These are phyloP conservation scores for Opeltia flavorubescens DNA, from an alignment of 495 filamentous ascomycete genomes.

Conservation along the genomic window DNA sequence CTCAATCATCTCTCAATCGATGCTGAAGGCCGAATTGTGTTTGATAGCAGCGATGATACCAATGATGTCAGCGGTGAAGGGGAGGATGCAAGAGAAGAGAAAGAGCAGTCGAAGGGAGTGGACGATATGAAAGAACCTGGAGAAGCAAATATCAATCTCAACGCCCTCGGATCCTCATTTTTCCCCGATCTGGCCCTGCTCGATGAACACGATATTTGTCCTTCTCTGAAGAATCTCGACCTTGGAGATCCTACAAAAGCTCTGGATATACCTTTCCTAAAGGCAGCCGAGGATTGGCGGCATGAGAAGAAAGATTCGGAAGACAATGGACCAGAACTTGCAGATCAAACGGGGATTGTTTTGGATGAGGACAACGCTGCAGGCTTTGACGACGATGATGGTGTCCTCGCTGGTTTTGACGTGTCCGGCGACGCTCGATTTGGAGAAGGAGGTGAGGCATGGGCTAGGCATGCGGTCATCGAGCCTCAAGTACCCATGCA, in stretches of 20 bases:
- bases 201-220: constrained; percentile 84
- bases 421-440: constrained; percentile 51
- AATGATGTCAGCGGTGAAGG: constrained; percentile 41
- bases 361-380: constrained; percentile 67
- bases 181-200: constrained; percentile 70
- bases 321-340: constrained; percentile 33
- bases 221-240: constrained; percentile 83
- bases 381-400: constrained; percentile 66
- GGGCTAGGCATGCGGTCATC: constrained; percentile 48
- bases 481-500: constrained; percentile 41
- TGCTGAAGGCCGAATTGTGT: constrained; percentile 79
- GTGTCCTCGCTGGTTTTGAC: constrained; percentile 59
- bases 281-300: constrained; percentile 73
- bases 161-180: constrained; percentile 58
- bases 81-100: constrained; percentile 31
- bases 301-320: constrained; percentile 42
- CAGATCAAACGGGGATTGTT: constrained; percentile 65
- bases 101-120: constrained; percentile 27
- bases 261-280: constrained; percentile 81
- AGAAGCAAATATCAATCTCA: constrained; percentile 63
- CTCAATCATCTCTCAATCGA: constrained; percentile 95
- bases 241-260: constrained; percentile 74
- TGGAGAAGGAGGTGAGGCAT: constrained; percentile 57
- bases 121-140: constrained; percentile 34
- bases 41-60: constrained; percentile 91